Percentiles rank a stretch among this genome's conserved stretches.
phyloP scores from a whole-genome alignment of 345 rosid species.

The Jatropha curcas region DNA sequence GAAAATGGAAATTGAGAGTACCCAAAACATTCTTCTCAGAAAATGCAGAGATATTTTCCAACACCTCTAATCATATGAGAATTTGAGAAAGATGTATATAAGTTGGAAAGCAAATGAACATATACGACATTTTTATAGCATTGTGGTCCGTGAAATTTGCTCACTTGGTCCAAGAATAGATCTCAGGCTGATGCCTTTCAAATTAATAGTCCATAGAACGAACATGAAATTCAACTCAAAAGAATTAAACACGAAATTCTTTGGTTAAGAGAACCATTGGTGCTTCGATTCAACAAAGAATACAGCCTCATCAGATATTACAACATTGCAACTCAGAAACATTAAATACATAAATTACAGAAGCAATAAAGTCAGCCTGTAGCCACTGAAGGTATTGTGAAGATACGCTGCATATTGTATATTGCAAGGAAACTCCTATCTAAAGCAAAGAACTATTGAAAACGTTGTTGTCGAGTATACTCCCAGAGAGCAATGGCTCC shows the following conservation, averaged over 20 bases:
- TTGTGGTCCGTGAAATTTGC: not conserved
- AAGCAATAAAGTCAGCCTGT: not conserved
- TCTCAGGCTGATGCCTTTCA: too few relatives aligned
- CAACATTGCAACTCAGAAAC: not conserved
- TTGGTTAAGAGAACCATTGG: too few relatives aligned
- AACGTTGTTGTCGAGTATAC: constrained; percentile 88
- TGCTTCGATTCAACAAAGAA: too few relatives aligned
- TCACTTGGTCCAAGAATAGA: too few relatives aligned
- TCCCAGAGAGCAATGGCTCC: constrained; percentile 98
- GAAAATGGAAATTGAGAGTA: not conserved
- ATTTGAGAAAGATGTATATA: not conserved
- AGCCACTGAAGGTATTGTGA: not conserved
- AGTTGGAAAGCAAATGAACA: not conserved
- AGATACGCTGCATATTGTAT: not conserved
- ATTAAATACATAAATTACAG: not conserved
- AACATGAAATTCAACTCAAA: not conserved
- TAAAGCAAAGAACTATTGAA: constrained; percentile 31
- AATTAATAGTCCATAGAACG: not conserved
- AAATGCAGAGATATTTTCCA: not conserved
- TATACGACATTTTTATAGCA: not conserved
- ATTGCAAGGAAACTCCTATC: not conserved
- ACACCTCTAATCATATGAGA: not conserved
- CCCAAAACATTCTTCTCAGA: not conserved
- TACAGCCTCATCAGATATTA: not conserved
- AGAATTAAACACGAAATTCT: not conserved